These are phyloP conservation scores for Wickerhamiella azymoides DNA, from an alignment of 805 yeast species.

Conservation along the genomic window DNA sequence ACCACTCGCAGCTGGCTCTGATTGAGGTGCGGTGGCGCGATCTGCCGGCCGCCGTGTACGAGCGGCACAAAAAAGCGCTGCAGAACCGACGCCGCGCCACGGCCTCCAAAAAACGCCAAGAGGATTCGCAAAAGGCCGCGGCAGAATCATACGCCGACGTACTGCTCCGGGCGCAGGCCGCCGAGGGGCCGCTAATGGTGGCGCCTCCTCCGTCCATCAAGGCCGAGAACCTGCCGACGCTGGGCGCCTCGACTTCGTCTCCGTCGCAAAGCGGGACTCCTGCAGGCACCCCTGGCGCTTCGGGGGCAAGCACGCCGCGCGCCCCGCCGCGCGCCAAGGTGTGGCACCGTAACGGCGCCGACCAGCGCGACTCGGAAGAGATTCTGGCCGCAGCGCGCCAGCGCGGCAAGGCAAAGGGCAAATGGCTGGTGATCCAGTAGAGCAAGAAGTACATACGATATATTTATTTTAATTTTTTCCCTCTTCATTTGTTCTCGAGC, in stretches of 20 bases:
- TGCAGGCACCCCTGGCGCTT: too few species aligned
- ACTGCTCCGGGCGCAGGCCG: constrained; percentile 23
- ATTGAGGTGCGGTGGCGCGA: constrained; percentile 74
- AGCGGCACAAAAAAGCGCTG: constrained; percentile 19
- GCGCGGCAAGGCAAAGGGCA: background rate
- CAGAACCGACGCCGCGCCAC: constrained; percentile 16
- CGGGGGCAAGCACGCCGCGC: constrained; percentile 7
- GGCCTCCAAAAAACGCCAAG: constrained; percentile 18
- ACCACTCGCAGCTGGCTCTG: constrained; percentile 72
- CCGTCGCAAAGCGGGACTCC: too few species aligned
- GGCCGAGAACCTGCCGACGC: constrained; percentile 14
- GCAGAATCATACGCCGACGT: constrained; percentile 27
- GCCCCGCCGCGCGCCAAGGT: constrained; percentile 12
- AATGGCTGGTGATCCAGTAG: constrained; percentile 1
- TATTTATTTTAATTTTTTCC: constrained; percentile 1
- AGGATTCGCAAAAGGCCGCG: constrained; percentile 18
- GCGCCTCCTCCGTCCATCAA: constrained; percentile 10
- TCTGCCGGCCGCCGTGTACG: constrained; percentile 20
- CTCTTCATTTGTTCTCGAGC: constrained; percentile 11
- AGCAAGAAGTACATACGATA: too few species aligned
- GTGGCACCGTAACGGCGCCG: constrained; percentile 15
- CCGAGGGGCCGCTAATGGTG: constrained; percentile 15
- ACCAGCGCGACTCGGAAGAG: constrained; percentile 11
- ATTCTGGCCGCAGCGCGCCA: constrained; percentile 10
- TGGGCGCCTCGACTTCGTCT: too few species aligned